Evolutionary conservation across 2,329 filamentous ascomycete species (phyloP).

Genomic region (Gnomoniopsis sp.): DNA sequence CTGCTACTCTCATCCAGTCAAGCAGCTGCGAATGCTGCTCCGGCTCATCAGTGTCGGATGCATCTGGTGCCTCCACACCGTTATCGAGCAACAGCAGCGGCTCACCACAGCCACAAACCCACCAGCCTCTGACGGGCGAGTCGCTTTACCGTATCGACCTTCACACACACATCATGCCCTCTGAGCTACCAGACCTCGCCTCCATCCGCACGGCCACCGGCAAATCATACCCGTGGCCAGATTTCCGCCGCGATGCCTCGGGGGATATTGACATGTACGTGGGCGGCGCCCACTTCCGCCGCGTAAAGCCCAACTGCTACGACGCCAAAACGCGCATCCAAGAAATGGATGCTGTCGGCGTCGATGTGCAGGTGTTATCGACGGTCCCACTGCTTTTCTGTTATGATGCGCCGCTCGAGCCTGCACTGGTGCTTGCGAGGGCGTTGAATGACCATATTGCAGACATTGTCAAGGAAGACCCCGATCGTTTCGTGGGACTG

Average conservation of each 20-base stretch:
- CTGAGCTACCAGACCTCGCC: slow-evolving; percentile 35
- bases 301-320: slow-evolving; percentile 31
- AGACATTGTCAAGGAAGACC: slow-evolving; percentile 21
- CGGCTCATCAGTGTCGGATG: slow-evolving; percentile 4
- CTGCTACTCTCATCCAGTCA: slow-evolving; percentile 4
- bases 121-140: slow-evolving; percentile 8
- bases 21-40: slow-evolving; percentile 14
- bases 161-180: slow-evolving; percentile 36
- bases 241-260: slow-evolving; percentile 24
- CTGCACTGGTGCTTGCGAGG: slow-evolving; percentile 26
- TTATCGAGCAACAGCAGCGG: slow-evolving; percentile 16
- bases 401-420: slow-evolving; percentile 30
- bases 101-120: slow-evolving; percentile 10
- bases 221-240: slow-evolving; percentile 33
- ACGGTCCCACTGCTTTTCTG: slow-evolving; percentile 36
- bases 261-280: slow-evolving; percentile 33
- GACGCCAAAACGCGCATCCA: slow-evolving; percentile 23
- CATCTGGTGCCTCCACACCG: slow-evolving; percentile 13
- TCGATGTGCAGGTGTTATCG: slow-evolving; percentile 33
- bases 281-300: slow-evolving; percentile 30
- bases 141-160: slow-evolving; percentile 33
- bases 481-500: slow-evolving; percentile 30
- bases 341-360: slow-evolving; percentile 33
- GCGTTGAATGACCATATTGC: slow-evolving; percentile 32
- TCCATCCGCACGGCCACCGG: slow-evolving; percentile 41